Evolutionary conservation across 208 protist species (phyloP).

Genomic region (Borovskyia barvae): DNA sequence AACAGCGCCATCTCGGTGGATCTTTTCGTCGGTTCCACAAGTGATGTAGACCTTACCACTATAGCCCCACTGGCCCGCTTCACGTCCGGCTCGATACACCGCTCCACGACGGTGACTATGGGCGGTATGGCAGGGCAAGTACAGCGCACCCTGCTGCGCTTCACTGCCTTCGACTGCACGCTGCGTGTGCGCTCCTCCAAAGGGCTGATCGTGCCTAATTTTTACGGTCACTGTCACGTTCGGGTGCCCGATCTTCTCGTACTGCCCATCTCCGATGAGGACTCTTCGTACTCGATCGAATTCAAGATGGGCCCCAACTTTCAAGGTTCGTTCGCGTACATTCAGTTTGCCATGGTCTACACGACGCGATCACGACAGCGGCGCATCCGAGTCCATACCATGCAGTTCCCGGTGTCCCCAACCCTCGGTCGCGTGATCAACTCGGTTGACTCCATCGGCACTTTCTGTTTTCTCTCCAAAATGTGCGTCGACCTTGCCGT

Average conservation of each 20-base stretch:
- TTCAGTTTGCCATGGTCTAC: conserved; percentile 84
- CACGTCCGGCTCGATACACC: conserved; percentile 77
- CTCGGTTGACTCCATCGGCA: conserved; percentile 66
- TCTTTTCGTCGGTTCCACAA: conserved; percentile 68
- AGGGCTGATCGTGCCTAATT: conserved; percentile 82
- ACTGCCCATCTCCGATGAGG: conserved; percentile 90
- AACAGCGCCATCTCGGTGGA: conserved; percentile 93
- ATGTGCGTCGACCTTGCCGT: conserved; percentile 69
- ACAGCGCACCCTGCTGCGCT: conserved; percentile 77
- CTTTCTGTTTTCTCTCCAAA: conserved; percentile 65
- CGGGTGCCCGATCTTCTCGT: conserved; percentile 93
- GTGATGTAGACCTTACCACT: conserved; percentile 91
- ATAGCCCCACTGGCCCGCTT: conserved; percentile 82
- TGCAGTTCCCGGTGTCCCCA: conserved; percentile 56
- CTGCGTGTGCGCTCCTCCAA: conserved; percentile 93
- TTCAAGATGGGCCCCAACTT: conserved; percentile 60
- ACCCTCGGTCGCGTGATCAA: conserved; percentile 59
- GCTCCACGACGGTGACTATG: conserved; percentile 51
- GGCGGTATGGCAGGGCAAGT: conserved; percentile 66
- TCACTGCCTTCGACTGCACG: conserved; percentile 94
- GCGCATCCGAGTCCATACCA: conserved; percentile 84
- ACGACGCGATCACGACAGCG: conserved; percentile 73
- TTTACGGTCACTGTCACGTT: conserved; percentile 97
- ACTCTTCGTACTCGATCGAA: conserved; percentile 88
- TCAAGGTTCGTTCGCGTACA: conserved; percentile 68